Percentiles rank a stretch among this genome's conserved stretches.
Conservation (phyloP, 1,284 basidiomycete genomes). For the Trichosporon faecale region DNA sequence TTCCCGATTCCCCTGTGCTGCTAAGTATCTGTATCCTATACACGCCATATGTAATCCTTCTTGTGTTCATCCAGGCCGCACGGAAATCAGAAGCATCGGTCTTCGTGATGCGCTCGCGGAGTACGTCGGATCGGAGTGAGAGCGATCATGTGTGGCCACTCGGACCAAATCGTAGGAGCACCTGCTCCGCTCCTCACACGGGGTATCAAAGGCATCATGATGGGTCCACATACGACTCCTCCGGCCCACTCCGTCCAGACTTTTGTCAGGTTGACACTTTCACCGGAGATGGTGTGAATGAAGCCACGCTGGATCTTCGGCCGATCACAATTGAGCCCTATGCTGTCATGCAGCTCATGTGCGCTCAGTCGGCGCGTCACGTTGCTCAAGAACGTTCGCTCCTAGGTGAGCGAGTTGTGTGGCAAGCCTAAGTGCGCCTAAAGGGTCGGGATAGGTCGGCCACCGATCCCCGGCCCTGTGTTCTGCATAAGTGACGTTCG, state of each 20-base stretch:
- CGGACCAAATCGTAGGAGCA: neutral
- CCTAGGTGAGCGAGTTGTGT: neutral
- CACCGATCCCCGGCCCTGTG: neutral
- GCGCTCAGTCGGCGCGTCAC: neutral
- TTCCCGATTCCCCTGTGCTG: conserved; percentile 6
- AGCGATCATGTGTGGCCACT: neutral
- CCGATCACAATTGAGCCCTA: neutral
- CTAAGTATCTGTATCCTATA: neutral
- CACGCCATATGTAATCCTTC: neutral
- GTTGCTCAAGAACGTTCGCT: neutral
- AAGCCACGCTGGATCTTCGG: neutral
- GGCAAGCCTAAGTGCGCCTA: neutral
- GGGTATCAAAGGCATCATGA: neutral
- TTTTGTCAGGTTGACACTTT: too few species aligned
- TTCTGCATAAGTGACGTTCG: neutral
- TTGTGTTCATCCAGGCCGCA: too few species aligned
- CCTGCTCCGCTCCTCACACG: neutral
- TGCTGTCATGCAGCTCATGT: neutral
- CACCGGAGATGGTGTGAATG: neutral
- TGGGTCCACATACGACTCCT: neutral
- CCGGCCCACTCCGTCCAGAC: neutral
- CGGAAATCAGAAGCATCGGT: too few species aligned
- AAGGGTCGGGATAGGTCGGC: neutral
- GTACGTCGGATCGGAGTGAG: neutral
- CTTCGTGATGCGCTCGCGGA: neutral